Conservation (phyloP, 306 rosid species). For the Acacia confusa region DNA sequence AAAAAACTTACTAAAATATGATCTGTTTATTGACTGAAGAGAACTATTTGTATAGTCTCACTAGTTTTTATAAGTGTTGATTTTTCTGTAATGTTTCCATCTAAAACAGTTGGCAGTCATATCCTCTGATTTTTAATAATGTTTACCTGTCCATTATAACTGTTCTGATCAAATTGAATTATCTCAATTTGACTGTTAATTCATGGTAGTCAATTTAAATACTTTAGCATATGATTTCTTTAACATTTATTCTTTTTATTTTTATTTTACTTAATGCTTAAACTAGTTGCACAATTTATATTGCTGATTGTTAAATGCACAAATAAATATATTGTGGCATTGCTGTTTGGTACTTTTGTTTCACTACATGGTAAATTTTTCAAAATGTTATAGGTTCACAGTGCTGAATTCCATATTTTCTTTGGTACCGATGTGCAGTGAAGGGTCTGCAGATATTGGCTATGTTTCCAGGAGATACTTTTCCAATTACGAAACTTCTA, state of each 20-base stretch:
- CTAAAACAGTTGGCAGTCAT: background rate
- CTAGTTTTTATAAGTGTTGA: background rate
- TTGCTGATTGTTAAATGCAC: slow-evolving; percentile 2
- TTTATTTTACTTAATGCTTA: background rate
- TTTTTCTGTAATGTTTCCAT: background rate
- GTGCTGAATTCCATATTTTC: slow-evolving; percentile 27
- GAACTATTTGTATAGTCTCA: background rate
- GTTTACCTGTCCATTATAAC: background rate
- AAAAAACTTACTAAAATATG: background rate
- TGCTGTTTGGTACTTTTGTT: slow-evolving; percentile 5
- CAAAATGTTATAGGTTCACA: slow-evolving; percentile 6
- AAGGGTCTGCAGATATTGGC: slow-evolving; percentile 82
- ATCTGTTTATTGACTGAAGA: background rate
- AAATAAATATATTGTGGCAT: background rate
- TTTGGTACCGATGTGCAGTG: slow-evolving; percentile 53
- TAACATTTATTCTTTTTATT: background rate
- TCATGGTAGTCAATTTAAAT: background rate
- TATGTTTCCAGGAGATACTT: slow-evolving; percentile 65
- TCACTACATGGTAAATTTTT: slow-evolving; percentile 18
- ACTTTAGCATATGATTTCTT: background rate
- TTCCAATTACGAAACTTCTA: slow-evolving; percentile 50
- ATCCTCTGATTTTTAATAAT: background rate
- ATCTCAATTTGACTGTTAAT: background rate
- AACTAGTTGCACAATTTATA: slow-evolving; percentile 1
- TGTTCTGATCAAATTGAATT: slow-evolving; percentile 14